phyloP scores from a whole-genome alignment of 2,329 filamentous ascomycete species.

The Teratosphaeria pseudoeucalypti region DNA sequence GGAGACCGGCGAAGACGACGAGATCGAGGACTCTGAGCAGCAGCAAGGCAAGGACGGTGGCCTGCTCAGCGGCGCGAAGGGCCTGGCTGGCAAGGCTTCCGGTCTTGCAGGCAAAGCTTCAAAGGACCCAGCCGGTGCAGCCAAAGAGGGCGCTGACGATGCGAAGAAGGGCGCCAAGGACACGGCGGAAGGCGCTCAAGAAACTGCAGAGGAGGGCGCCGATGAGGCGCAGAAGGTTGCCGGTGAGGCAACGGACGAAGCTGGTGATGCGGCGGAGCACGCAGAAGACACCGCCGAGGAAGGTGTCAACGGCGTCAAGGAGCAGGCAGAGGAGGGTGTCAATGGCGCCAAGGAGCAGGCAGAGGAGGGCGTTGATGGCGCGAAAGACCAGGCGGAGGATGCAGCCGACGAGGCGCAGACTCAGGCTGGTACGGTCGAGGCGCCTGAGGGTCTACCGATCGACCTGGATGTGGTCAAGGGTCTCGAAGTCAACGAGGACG shows the following conservation, averaged over 20 bases:
- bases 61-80: constrained; percentile 34
- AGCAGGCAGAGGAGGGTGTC: neutral
- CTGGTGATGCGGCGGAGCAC: constrained; percentile 22
- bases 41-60: constrained; percentile 24
- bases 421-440: constrained; percentile 5
- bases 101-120: constrained; percentile 34
- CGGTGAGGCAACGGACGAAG: constrained; percentile 22
- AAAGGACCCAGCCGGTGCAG: constrained; percentile 22
- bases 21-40: constrained; percentile 7
- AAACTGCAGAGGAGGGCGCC: constrained; percentile 22
- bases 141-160: constrained; percentile 14
- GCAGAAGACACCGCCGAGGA: constrained; percentile 16
- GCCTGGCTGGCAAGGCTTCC: constrained; percentile 38
- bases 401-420: constrained; percentile 15
- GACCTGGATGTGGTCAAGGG: constrained; percentile 40
- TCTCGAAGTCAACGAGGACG: constrained; percentile 44
- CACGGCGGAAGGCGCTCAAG: constrained; percentile 19
- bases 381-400: constrained; percentile 15
- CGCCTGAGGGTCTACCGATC: constrained; percentile 28
- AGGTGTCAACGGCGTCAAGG: constrained; percentile 9
- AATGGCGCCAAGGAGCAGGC: constrained; percentile 18
- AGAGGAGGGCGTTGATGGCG: constrained; percentile 21
- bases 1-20: constrained; percentile 20
- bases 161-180: constrained; percentile 16
- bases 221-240: constrained; percentile 23